Conservation (phyloP, 306 rosid genomes). For the Carpinus viminea region DNA sequence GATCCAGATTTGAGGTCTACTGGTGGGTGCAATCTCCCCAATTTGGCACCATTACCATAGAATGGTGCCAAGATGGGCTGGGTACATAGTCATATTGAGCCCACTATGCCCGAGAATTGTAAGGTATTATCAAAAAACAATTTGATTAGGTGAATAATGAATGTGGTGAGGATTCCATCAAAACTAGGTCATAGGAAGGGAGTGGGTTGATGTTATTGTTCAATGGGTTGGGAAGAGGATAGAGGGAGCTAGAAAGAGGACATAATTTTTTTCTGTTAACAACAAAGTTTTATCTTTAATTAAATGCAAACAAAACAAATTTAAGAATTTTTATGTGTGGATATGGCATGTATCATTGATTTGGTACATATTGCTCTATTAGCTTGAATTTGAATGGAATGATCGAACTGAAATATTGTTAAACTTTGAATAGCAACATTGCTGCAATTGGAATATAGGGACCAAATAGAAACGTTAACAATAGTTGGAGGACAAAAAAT, state of each 20-base stretch:
- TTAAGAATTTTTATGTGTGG: background rate
- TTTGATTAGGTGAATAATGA: background rate
- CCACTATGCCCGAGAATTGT: background rate
- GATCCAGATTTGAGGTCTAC: background rate
- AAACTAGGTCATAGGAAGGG: background rate
- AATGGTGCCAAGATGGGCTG: too few relatives aligned
- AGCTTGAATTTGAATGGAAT: background rate
- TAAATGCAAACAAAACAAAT: background rate
- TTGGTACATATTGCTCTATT: background rate
- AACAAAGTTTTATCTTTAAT: background rate
- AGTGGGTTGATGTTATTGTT: too few relatives aligned
- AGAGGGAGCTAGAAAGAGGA: background rate
- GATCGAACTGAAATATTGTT: background rate
- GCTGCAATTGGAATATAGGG: background rate
- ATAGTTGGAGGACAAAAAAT: background rate
- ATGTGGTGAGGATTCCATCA: background rate
- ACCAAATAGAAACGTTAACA: background rate
- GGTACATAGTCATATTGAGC: background rate
- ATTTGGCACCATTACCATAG: background rate
- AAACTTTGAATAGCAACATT: background rate
- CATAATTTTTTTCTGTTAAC: background rate
- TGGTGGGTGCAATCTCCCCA: background rate
- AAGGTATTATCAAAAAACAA: background rate
- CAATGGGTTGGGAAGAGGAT: background rate
- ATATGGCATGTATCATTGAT: background rate